Evolutionary conservation across 148 eudicot genomes (phyloP).

Genomic region (Silene uniflora): DNA sequence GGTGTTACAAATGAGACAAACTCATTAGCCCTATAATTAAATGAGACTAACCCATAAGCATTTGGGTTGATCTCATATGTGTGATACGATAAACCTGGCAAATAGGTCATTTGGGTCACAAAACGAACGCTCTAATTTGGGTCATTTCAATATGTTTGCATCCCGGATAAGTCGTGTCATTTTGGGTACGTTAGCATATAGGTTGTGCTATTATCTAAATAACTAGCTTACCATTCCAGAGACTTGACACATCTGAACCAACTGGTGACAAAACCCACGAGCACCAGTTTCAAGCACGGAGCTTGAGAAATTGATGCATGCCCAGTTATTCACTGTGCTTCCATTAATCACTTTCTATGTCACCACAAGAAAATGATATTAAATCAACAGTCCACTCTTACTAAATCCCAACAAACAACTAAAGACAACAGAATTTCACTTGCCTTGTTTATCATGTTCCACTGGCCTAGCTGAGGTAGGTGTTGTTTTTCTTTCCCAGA

Average conservation of each 20-base stretch:
- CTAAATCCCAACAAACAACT: background rate
- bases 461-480: conserved; percentile 75
- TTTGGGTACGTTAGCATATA: too few species aligned
- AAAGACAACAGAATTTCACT: background rate
- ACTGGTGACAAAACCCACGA: conserved; percentile 69
- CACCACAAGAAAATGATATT: background rate
- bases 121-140: too few species aligned
- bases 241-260: conserved; percentile 65
- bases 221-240: conserved; percentile 60
- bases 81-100: too few species aligned
- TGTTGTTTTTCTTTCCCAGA: conserved; percentile 61
- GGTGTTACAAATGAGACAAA: background rate
- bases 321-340: conserved; percentile 60
- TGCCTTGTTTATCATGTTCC: conserved; percentile 88
- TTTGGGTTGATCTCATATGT: too few species aligned
- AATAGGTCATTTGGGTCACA: too few species aligned
- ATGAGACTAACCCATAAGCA: too few species aligned
- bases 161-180: too few species aligned
- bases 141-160: too few species aligned
- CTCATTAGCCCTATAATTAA: background rate
- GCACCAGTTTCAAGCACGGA: conserved; percentile 59
- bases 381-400: background rate
- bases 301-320: conserved; percentile 73
- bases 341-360: conserved; percentile 79
- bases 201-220: too few species aligned